Percentiles rank a stretch among this genome's conserved stretches.
These are phyloP conservation scores for Gynostemma pentaphyllum DNA, from an alignment of 306 rosid species.

Conservation along the genomic window DNA sequence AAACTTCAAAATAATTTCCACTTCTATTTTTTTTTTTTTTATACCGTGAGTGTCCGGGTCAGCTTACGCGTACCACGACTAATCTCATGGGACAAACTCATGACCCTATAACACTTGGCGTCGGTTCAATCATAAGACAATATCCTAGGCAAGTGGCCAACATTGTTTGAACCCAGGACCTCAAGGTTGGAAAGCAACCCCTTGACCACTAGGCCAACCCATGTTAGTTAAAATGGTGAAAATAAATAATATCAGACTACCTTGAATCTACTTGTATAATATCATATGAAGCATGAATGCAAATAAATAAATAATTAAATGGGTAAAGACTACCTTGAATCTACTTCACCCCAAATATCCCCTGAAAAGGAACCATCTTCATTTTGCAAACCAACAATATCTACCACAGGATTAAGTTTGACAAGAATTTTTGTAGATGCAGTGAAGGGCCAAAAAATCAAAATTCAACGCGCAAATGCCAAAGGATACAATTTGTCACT, in stretches of 20 bases:
- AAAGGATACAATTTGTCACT: constrained; percentile 84
- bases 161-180: no score
- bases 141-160: no score
- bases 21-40: no score
- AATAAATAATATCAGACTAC: no score
- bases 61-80: no score
- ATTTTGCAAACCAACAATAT: constrained; percentile 66
- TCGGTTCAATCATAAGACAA: no score
- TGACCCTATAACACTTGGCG: no score
- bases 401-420: constrained; percentile 39
- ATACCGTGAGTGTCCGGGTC: no score
- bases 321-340: constrained; percentile 42
- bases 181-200: no score
- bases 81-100: no score
- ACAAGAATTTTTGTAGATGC: constrained; percentile 4
- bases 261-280: not conserved
- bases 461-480: not conserved
- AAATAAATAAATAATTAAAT: not conserved
- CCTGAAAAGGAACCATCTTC: constrained; percentile 95
- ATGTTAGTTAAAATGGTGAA: no score
- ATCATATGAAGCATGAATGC: not conserved
- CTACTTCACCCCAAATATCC: constrained; percentile 90
- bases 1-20: not conserved
- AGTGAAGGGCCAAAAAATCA: not conserved
- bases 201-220: no score